These are phyloP conservation scores for Globisporangium mamillatum DNA, from an alignment of 352 stramenopile genomes.

Conservation along the genomic window DNA sequence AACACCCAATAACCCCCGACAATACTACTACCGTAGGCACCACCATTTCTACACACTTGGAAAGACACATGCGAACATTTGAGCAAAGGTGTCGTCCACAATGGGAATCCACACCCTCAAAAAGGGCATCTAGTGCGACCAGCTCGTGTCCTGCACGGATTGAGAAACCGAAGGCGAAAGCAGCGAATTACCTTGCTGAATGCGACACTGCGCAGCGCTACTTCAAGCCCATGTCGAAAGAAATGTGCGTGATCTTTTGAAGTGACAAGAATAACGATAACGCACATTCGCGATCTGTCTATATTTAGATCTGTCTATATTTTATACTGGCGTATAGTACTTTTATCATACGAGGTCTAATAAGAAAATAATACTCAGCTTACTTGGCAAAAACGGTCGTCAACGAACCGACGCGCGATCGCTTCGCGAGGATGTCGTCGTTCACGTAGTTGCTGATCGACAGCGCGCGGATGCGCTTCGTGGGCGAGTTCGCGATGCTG, in stretches of 20 bases:
- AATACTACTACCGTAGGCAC: background rate
- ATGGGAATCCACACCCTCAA: conserved; percentile 20
- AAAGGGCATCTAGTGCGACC: conserved; percentile 41
- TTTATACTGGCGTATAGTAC: conserved; percentile 3
- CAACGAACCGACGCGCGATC: conserved; percentile 63
- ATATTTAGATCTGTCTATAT: conserved; percentile 1
- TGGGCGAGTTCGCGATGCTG: conserved; percentile 51
- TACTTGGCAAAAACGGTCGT: conserved; percentile 25
- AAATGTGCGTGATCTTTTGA: background rate
- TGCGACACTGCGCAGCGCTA: conserved; percentile 41
- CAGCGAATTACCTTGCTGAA: conserved; percentile 32
- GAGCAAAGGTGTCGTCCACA: background rate
- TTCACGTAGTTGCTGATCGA: conserved; percentile 56
- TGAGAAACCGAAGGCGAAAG: conserved; percentile 27
- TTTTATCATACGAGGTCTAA: conserved; percentile 9
- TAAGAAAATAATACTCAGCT: conserved; percentile 12
- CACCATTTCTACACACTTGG: background rate
- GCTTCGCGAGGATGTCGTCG: conserved; percentile 52
- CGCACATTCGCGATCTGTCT: background rate
- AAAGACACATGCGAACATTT: background rate
- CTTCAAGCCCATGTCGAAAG: too few species aligned
- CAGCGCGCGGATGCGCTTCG: conserved; percentile 74
- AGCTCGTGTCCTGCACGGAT: conserved; percentile 40
- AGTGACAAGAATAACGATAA: background rate
- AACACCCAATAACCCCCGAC: background rate